Percentiles rank a stretch among this genome's conserved stretches.
These are phyloP conservation scores for Didymella arachidicola DNA, from an alignment of 2,329 filamentous ascomycete species.

Conservation along the genomic window DNA sequence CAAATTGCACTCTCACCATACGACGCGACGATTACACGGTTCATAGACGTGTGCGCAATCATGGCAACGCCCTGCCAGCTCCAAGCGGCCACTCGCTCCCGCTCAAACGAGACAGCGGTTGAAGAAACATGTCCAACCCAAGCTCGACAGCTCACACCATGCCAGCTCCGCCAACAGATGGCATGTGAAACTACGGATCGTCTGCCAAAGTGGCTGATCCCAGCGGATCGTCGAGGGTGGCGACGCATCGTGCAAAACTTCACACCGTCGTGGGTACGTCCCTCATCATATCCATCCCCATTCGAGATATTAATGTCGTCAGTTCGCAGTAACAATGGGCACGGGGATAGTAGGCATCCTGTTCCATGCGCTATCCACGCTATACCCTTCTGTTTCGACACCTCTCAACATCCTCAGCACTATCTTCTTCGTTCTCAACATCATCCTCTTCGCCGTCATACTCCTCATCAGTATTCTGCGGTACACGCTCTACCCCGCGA, in stretches of 20 bases:
- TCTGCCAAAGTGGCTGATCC: constrained; percentile 38
- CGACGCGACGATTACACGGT: neutral
- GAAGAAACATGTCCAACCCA: constrained; percentile 10
- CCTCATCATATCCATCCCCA: neutral
- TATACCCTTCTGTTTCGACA: constrained; percentile 59
- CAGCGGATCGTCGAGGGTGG: constrained; percentile 38
- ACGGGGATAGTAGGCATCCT: constrained; percentile 60
- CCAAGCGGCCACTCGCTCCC: constrained; percentile 6
- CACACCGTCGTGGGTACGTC: constrained; percentile 44
- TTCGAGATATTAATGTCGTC: neutral
- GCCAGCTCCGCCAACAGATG: constrained; percentile 14
- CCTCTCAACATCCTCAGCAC: constrained; percentile 64
- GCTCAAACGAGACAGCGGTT: constrained; percentile 16
- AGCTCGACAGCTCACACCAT: constrained; percentile 17
- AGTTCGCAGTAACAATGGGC: constrained; percentile 39
- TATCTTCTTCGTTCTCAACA: constrained; percentile 67
- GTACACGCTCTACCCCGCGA: constrained; percentile 70
- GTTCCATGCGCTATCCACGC: constrained; percentile 63
- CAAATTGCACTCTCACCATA: neutral
- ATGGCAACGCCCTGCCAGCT: constrained; percentile 16
- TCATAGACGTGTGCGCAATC: neutral
- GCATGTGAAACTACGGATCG: constrained; percentile 7
- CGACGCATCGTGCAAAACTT: constrained; percentile 45
- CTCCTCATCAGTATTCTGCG: constrained; percentile 63
- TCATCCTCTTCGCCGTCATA: constrained; percentile 63